phyloP scores from a whole-genome alignment of 371 early-diverging fungal species.

The Mortierella sp. region DNA sequence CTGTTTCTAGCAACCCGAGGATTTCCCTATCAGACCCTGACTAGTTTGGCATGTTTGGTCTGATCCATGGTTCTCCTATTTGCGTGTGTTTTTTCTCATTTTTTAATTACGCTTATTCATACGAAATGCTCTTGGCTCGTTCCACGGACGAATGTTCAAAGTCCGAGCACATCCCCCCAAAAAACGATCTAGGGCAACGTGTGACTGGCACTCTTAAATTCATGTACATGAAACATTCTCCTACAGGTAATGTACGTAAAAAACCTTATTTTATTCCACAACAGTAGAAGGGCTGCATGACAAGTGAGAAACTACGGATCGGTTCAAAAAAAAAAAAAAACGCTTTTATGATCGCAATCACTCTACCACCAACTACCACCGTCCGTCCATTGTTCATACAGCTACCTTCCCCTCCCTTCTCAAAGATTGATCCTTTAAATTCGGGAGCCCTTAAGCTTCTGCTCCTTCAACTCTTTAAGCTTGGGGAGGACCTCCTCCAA shows the following conservation, averaged over 20 bases:
- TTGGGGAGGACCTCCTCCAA: slow-evolving; percentile 74
- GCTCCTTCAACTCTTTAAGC: slow-evolving; percentile 71
- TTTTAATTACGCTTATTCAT: slow-evolving; percentile 50
- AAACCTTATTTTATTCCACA: neutral
- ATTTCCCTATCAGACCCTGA: no score
- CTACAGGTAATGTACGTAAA: no score
- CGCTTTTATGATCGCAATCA: no score
- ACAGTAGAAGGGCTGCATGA: no score
- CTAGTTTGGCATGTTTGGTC: slow-evolving; percentile 2
- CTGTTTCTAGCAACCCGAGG: no score
- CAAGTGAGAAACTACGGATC: no score
- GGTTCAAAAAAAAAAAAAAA: no score
- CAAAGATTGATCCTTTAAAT: slow-evolving; percentile 51
- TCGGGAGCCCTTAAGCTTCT: slow-evolving; percentile 68
- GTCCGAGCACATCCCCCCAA: slow-evolving; percentile 34
- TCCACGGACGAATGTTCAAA: slow-evolving; percentile 12
- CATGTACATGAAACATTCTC: neutral
- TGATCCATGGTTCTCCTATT: neutral
- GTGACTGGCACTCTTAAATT: neutral
- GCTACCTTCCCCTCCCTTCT: no score
- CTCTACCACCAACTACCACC: no score
- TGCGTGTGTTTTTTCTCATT: neutral
- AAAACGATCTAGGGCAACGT: neutral
- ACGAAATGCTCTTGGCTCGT: slow-evolving; percentile 28
- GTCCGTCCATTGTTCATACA: no score